Conservation (phyloP, 371 early-diverging fungal species). For the Batkoa obscura region DNA sequence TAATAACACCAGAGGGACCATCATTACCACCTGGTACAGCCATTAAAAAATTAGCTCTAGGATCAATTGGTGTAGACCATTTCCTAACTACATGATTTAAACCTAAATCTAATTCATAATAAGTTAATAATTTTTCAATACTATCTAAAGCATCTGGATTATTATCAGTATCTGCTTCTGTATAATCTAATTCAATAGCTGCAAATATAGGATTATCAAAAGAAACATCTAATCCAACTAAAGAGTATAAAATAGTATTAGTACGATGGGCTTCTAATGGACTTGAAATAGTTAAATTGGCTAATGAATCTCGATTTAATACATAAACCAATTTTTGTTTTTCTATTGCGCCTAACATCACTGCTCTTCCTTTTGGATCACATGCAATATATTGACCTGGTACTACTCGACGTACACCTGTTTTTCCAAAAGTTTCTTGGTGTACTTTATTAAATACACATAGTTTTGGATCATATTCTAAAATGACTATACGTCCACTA, state of each 20-base stretch:
- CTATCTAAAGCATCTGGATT: constrained; percentile 52
- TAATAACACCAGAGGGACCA: constrained; percentile 93
- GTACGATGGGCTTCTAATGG: constrained; percentile 87
- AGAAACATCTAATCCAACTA: constrained; percentile 88
- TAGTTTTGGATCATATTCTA: constrained; percentile 66
- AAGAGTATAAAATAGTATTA: constrained; percentile 47
- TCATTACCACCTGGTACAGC: constrained; percentile 82
- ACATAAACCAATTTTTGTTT: constrained; percentile 91
- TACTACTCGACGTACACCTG: constrained; percentile 73
- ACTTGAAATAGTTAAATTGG: constrained; percentile 76
- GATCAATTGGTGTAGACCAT: constrained; percentile 72
- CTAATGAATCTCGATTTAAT: constrained; percentile 75
- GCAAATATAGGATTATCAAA: constrained; percentile 97
- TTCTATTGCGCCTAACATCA: constrained; percentile 88
- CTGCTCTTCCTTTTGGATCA: constrained; percentile 92
- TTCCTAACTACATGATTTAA: constrained; percentile 92
- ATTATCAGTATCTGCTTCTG: constrained; percentile 66
- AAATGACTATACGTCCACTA: constrained; percentile 73
- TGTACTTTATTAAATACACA: constrained; percentile 68
- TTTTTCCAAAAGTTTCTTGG: constrained; percentile 89
- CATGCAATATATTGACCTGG: constrained; percentile 90
- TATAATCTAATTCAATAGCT: constrained; percentile 69
- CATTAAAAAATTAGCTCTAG: constrained; percentile 58
- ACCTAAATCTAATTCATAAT: constrained; percentile 94
- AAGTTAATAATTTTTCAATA: constrained; percentile 66